Evolutionary conservation across 805 yeast genomes (phyloP), one percentile per base, ranked within the genome.

Genomic region (Myxozyma vanderwaltii): DNA sequence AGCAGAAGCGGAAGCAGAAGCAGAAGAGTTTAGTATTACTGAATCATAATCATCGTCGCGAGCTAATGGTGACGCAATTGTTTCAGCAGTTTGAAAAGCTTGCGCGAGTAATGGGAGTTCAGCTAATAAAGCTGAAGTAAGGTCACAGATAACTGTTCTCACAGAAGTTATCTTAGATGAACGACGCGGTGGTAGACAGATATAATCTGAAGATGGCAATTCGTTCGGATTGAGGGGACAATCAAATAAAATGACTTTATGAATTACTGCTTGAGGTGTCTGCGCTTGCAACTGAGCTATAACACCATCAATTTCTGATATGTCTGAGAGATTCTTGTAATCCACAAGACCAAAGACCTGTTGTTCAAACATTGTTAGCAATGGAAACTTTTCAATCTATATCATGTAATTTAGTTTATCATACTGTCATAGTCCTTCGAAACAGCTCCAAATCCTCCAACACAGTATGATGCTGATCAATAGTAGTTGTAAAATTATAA

Each of bases 381-480:
- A 46, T 29, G 27, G 24, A 24, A 35, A n/a, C n/a, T 33, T 31
- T 13, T 12, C 33, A 4, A 29, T 15, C 10, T 1, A 26, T 17
- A 17, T 26, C 41, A 21, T 3, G 29, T 17, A 7, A 33, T 19
- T 6, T 49, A 19, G 15, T 38, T 4, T 3, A 39, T 8, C 67
- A 13, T 4, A 86, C 84, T 6, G 86, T 78, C 66, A 89, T 82
- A 0, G 88, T 83, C 69, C 90, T 89, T 52, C 97, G 75, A 72
- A 82, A 90, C 0, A 97, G 96, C 73, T 94, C 97, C 63, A 92
- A 84, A 72, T 92, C 98, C 66, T 87, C 89, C 43, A 92, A 75
- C 54, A 87, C 85, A 5, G 85, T 73, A 27, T 86, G 79, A 41
- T 82, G 84, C n/a, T 77, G 78, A 56, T 82, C 86, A 5, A 74